phyloP scores from a whole-genome alignment of 2,329 filamentous ascomycete genomes.

The Magnaporthiopsis rhizophila region DNA sequence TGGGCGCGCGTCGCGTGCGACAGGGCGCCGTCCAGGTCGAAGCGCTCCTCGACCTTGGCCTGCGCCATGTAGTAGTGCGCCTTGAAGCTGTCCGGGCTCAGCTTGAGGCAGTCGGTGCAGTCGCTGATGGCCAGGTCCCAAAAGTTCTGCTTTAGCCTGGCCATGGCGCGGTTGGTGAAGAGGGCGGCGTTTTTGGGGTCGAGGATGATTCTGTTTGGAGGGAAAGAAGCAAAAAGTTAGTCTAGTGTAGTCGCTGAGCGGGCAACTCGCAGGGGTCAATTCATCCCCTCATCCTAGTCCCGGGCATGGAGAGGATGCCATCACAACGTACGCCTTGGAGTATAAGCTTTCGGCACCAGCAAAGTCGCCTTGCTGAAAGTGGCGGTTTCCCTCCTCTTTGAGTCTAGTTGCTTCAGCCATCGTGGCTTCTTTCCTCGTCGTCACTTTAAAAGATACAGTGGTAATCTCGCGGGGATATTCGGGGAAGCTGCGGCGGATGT shows the following conservation, averaged over 20 bases:
- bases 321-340: conserved; percentile 54
- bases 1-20: conserved; percentile 65
- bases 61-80: conserved; percentile 80
- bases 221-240: neutral
- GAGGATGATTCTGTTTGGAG: conserved; percentile 56
- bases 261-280: neutral
- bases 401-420: conserved; percentile 21
- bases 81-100: conserved; percentile 65
- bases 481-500: no score
- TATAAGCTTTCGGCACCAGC: conserved; percentile 60
- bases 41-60: conserved; percentile 45
- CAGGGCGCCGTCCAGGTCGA: conserved; percentile 66
- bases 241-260: neutral
- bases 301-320: no score
- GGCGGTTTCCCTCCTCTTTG: conserved; percentile 54
- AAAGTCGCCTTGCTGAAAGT: conserved; percentile 59
- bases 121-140: conserved; percentile 73
- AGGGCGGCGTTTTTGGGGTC: conserved; percentile 70
- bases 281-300: neutral
- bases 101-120: conserved; percentile 64
- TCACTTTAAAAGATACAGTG: no score
- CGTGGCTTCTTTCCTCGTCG: no score
- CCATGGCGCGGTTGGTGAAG: conserved; percentile 85
- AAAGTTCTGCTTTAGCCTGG: conserved; percentile 63
- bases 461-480: no score